A percentile compares a stretch with the other conserved stretches of the same genome.
phyloP scores from a whole-genome alignment of 371 early-diverging fungal genomes.

The Mortierella sp. region DNA sequence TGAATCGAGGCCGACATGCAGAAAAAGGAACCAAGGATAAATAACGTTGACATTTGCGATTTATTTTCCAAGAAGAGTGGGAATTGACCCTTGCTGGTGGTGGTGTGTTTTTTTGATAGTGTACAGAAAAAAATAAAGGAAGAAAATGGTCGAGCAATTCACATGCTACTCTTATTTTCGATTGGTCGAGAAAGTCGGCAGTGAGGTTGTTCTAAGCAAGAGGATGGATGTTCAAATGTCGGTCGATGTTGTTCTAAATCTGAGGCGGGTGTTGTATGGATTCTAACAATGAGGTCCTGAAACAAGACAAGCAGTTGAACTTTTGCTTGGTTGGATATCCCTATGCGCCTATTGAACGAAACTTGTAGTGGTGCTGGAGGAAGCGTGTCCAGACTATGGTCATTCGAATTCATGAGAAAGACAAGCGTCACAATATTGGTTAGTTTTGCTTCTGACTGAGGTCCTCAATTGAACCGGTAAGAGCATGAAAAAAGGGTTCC shows the following conservation, averaged over 20 bases:
- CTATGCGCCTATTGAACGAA: slow-evolving; percentile 44
- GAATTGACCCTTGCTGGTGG: neutral
- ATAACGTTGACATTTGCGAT: too few species aligned
- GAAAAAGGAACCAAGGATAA: too few species aligned
- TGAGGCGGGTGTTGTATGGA: too few species aligned
- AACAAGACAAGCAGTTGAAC: neutral
- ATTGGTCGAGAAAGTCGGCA: neutral
- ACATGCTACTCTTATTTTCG: neutral
- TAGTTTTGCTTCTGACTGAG: neutral
- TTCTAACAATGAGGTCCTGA: neutral
- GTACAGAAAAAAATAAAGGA: neutral
- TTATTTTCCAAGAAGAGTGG: too few species aligned
- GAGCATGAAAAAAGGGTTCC: neutral
- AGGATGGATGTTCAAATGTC: neutral
- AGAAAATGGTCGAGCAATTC: neutral
- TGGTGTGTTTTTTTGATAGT: neutral
- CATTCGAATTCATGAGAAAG: neutral
- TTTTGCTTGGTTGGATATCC: neutral
- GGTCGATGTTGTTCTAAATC: neutral
- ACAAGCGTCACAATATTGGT: too few species aligned
- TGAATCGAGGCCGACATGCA: too few species aligned
- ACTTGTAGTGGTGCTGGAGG: slow-evolving; percentile 48
- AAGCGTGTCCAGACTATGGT: slow-evolving; percentile 47
- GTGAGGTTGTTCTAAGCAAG: neutral
- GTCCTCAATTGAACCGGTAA: neutral